Evolutionary conservation across 129 eudicot species (phyloP), one percentile per base, ranked within the genome.

Genomic region (Apium graveolens): DNA sequence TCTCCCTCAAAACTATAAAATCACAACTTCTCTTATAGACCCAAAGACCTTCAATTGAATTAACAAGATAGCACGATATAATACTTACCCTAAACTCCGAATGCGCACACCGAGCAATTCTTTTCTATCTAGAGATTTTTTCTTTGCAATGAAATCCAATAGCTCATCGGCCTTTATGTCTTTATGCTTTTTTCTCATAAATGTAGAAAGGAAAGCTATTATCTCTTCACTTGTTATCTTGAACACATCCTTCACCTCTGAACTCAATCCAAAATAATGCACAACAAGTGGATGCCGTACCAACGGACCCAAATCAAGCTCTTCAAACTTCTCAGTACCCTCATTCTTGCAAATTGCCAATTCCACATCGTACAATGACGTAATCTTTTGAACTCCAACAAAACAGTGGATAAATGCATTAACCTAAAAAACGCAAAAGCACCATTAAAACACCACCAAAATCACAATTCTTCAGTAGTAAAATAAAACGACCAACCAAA

Each of bases 261-360:
- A 70, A 78, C 85, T 84, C 37, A 85, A 42, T 32, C 84, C 83
- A 88, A 91, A 94, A 80, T 94, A 94, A 85, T 94, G 98, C 79
- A 80, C 73, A 66, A 81, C 92, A 21, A 94, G 89, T 13, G 96
- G 97, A 60, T 94, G 96, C 55, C 84, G 84, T 66, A 91, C 34
- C 80, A 94, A 83, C 20, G 97, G 98, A 55, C 97, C 98, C 89
- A 94, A 79, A 79, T 89, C 92, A 73, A 94, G 98, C 81, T 94
- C 97, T 55, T 89, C 97, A 81, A 94, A 94, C 71, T 65, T 76
- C 44, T 79, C 82, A 62, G 91, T 75, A 57, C 97, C 97, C 82
- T 93, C 98, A n/a, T 80, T 91, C 71, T 89, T 83, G 81, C 98
- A 93, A 17, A 93, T 81, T 81, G 92, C 92, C 78, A 79, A 71